Percentiles rank a stretch among this genome's conserved stretches.
These are phyloP conservation scores for Gossypium lobatum DNA, from an alignment of 441 rosid species.

Conservation along the genomic window DNA sequence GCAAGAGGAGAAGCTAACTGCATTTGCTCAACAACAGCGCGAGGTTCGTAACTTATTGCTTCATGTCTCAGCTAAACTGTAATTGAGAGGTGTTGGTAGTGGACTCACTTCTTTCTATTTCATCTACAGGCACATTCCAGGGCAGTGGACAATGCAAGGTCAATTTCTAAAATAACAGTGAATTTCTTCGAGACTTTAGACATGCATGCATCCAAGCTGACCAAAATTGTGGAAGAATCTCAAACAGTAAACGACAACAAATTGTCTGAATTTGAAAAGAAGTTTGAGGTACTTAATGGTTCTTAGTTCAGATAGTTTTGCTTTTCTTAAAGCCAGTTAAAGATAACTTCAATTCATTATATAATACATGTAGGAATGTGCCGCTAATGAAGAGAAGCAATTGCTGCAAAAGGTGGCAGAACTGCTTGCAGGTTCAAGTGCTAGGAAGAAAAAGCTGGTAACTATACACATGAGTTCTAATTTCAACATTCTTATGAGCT, in stretches of 20 bases:
- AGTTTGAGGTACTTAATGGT: constrained; percentile 58
- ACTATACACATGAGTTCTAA: too few relatives aligned
- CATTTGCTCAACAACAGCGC: constrained; percentile 78
- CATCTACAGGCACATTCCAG: constrained; percentile 69
- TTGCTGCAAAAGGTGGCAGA: constrained; percentile 87
- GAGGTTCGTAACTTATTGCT: constrained; percentile 40
- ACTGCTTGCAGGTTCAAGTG: constrained; percentile 69
- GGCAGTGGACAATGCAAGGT: constrained; percentile 74
- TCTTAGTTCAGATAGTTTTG: constrained; percentile 6
- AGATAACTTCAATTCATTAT: too few relatives aligned
- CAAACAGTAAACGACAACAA: constrained; percentile 71
- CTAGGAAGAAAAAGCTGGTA: constrained; percentile 80
- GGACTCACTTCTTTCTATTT: constrained; percentile 7
- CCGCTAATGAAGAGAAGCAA: constrained; percentile 72
- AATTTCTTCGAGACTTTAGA: constrained; percentile 72
- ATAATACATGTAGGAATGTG: constrained; percentile 12
- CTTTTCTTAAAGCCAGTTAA: neutral
- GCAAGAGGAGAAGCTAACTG: constrained; percentile 74
- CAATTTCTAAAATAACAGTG: constrained; percentile 66
- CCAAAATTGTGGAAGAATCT: constrained; percentile 72
- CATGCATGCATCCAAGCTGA: constrained; percentile 62
- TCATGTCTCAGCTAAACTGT: neutral
- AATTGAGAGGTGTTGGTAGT: neutral
- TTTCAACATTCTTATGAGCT: neutral
- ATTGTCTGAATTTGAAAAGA: constrained; percentile 72